Evolutionary conservation across 495 filamentous ascomycete species (phyloP), one percentile per base, ranked within the genome.

Genomic region (Penicillium lividum): DNA sequence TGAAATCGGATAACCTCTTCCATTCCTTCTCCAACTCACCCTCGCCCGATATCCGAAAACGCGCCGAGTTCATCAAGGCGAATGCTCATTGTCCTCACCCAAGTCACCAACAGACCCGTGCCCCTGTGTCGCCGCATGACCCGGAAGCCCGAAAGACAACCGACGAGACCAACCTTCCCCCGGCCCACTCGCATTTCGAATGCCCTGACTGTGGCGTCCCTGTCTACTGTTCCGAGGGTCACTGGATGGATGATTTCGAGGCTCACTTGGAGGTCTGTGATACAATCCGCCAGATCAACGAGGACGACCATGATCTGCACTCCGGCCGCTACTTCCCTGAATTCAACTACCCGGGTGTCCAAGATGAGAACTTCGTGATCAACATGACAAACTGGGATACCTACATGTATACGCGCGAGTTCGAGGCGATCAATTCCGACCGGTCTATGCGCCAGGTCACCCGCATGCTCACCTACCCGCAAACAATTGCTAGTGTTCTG

Each of bases 371-470:
- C 68, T 89, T 89, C 51, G 77, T 93, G 61, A 83, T 96, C 52
- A 99, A 99, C 77, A 93, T 98, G 89, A 96, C 89, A 33, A 98
- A 94, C 71, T 99, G 94, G 94, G 94, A 99, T 68, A 97, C 94
- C 0, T 90, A 91, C 58, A 74, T 98, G 48, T 99, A 96, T 68
- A 90, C 92, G 3, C 81, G 95, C 45, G 85, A 93, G 56, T 97
- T 92, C 67, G 80, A 84, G 38, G 94, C 94, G 7, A 89, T 99
- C 66, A 90, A 99, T 62, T 84, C 89, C 44, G 91, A 93, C 58
- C 80, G 93, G 34, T 87, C 83, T 60, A 84, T 98, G 82, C 81
- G 94, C 55, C 94, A 99, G 73, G 92, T 89, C 18, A 99, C 94
- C 6, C 84, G 88, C 57, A 81, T 98, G 66, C 79, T 99, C 58